phyloP scores from a whole-genome alignment of 2,329 filamentous ascomycete species.

The Ceratocystis cubensis region DNA sequence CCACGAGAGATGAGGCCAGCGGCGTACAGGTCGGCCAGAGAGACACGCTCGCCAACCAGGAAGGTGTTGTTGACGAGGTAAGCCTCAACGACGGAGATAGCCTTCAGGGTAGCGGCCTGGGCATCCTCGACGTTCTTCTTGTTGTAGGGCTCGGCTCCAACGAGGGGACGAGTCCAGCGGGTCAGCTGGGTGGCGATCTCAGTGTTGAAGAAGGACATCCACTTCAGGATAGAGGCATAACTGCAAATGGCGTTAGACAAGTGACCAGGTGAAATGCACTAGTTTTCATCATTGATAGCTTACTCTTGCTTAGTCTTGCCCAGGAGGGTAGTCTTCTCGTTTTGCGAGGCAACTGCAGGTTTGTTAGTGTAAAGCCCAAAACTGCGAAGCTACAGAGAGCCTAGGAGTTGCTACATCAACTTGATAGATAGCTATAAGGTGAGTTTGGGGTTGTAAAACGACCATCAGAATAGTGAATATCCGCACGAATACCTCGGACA shows the following conservation, averaged over 20 bases:
- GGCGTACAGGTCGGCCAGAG: constrained; percentile 85
- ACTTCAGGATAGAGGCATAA: constrained; percentile 93
- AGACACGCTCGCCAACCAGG: constrained; percentile 95
- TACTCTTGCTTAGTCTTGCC: constrained; percentile 99
- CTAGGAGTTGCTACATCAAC: neutral
- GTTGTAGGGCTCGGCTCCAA: constrained; percentile 79
- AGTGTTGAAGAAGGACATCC: constrained; percentile 92
- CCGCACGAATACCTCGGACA: constrained; percentile 22
- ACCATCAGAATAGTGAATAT: constrained; percentile 21
- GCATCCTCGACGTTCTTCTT: constrained; percentile 89
- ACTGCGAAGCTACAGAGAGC: neutral
- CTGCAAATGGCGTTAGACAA: constrained; percentile 28
- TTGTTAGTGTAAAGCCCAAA: constrained; percentile 10
- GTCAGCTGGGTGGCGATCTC: constrained; percentile 65
- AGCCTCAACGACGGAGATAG: constrained; percentile 62
- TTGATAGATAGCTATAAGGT: neutral
- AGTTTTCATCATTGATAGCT: constrained; percentile 26
- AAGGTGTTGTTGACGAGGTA: constrained; percentile 89
- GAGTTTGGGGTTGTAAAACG: constrained; percentile 5
- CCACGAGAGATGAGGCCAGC: constrained; percentile 68
- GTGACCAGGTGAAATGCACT: neutral
- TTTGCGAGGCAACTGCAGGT: constrained; percentile 81
- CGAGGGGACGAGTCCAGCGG: constrained; percentile 75
- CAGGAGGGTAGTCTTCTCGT: constrained; percentile 98
- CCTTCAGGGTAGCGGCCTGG: constrained; percentile 55